Evolutionary conservation across 1,284 basidiomycete genomes (phyloP), one percentile per base, ranked within the genome.

Genomic region (Malassezia caprae): DNA sequence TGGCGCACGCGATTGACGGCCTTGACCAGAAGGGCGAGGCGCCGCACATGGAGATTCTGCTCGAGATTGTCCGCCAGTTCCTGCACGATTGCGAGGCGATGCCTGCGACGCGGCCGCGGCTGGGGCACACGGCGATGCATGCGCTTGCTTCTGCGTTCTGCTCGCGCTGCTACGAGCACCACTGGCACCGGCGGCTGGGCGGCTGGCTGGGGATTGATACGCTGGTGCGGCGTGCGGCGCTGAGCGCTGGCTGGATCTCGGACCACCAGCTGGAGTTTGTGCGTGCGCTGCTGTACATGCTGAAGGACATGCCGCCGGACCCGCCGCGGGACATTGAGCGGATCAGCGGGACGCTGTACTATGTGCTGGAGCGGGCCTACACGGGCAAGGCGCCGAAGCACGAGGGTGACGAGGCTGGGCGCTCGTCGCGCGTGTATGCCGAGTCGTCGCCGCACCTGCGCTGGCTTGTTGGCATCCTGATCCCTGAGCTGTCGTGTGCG

Each of bases 241-340:
- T 94, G 24, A 83, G 82, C 62, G 48, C 58, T 49, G 53, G 58
- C 24, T 94, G 90, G 88, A 80, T 91, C 46, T 80, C 82, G 58
- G 89, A 94, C 53, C 84, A 90, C 44, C 87, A 94, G 74, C 81
- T 88, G 41, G 93, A 98, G 66, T 84, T 96, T 60, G 83, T 91
- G 48, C 85, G 91, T 42, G 90, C 88, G 4, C 80, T 99, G 30
- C 79, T 98, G 42, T 91, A 91, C 71, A 87, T 93, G 60, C 79
- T 99, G 47, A 96, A 98, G 73, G 93, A 98, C 72, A 87, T 96
- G 72, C 91, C 94, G 0, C 82, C 83, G 62, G 91, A 98, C 63
- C 81, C 90, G 39, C 88, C 90, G 0, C 82, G 82, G 21, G 85
- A 91, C 64, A 82, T 90, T 31, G 82, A 85, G 34, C 82, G 85